These are phyloP conservation scores for Bruguiera hainesii DNA, from an alignment of 441 rosid species.

Conservation along the genomic window DNA sequence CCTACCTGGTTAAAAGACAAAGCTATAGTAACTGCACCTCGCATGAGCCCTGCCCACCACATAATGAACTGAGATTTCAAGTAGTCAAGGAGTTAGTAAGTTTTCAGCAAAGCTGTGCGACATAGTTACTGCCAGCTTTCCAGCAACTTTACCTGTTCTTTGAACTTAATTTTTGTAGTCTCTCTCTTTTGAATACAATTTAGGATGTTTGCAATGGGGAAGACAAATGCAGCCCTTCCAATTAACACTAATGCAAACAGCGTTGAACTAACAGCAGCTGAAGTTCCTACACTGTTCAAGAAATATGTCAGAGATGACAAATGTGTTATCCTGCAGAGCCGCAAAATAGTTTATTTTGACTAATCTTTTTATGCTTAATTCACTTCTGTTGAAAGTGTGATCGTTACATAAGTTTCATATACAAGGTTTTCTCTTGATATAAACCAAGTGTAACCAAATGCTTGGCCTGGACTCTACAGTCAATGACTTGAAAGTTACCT, in stretches of 20 bases:
- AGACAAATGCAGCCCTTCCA: conserved; percentile 64
- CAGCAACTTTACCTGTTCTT: conserved; percentile 41
- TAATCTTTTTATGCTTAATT: too few relatives aligned
- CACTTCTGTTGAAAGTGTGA: too few relatives aligned
- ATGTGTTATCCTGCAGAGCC: not conserved
- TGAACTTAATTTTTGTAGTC: conserved; percentile 35
- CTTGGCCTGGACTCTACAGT: too few relatives aligned
- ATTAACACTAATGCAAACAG: conserved; percentile 45
- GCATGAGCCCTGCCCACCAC: conserved; percentile 85
- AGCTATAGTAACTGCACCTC: conserved; percentile 81
- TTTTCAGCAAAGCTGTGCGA: not conserved
- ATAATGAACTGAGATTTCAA: conserved; percentile 43
- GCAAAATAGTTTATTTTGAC: too few relatives aligned
- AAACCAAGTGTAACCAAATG: too few relatives aligned
- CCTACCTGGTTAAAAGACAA: conserved; percentile 47
- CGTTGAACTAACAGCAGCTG: conserved; percentile 45
- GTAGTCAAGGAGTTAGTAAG: conserved; percentile 25
- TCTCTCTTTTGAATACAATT: conserved; percentile 31
- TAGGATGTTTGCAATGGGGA: conserved; percentile 46
- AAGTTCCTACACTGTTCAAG: conserved; percentile 44
- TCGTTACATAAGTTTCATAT: too few relatives aligned
- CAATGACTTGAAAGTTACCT: conserved; percentile 30
- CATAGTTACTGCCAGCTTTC: conserved; percentile 4
- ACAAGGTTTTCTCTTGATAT: too few relatives aligned
- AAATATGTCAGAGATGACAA: conserved; percentile 16